A percentile compares a stretch with the other conserved stretches of the same genome.
Conservation (phyloP, 1,284 basidiomycete species). For the Fistulina hepatica region DNA sequence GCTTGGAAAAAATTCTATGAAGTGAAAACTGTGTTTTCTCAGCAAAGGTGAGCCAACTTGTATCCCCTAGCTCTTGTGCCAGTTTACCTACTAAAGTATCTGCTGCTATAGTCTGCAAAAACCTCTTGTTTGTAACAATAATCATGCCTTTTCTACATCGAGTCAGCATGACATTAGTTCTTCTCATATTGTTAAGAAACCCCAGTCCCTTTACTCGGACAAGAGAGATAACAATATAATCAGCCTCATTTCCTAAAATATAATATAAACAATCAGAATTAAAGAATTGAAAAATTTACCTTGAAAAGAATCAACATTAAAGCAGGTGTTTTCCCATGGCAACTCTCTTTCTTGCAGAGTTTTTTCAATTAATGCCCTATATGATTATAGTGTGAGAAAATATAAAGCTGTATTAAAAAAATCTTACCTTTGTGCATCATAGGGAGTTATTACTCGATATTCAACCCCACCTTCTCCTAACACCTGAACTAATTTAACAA, state of each 20-base stretch:
- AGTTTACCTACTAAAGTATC: slow-evolving; percentile 38
- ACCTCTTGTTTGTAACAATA: slow-evolving; percentile 37
- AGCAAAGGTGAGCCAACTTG: too few relatives aligned
- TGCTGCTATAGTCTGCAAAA: slow-evolving; percentile 31
- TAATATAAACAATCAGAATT: not conserved
- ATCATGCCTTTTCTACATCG: slow-evolving; percentile 47
- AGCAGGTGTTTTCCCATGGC: slow-evolving; percentile 35
- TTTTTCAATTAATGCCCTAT: slow-evolving; percentile 29
- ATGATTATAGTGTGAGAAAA: too few relatives aligned
- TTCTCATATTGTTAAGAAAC: slow-evolving; percentile 36
- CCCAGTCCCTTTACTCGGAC: slow-evolving; percentile 36
- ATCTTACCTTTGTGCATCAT: slow-evolving; percentile 47
- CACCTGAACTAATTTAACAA: slow-evolving; percentile 25
- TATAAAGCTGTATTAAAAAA: too few relatives aligned
- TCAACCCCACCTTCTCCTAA: slow-evolving; percentile 21
- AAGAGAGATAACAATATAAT: slow-evolving; percentile 54
- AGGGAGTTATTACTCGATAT: slow-evolving; percentile 45
- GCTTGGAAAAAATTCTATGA: too few relatives aligned
- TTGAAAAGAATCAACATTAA: slow-evolving; percentile 47
- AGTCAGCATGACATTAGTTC: slow-evolving; percentile 62
- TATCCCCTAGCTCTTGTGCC: slow-evolving; percentile 25
- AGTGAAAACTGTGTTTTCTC: too few relatives aligned
- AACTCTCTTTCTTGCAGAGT: slow-evolving; percentile 28
- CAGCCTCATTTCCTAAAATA: slow-evolving; percentile 35
- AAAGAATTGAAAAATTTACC: slow-evolving; percentile 28